Conservation (phyloP, 208 protist species). For the Leishmania tarentolae region DNA sequence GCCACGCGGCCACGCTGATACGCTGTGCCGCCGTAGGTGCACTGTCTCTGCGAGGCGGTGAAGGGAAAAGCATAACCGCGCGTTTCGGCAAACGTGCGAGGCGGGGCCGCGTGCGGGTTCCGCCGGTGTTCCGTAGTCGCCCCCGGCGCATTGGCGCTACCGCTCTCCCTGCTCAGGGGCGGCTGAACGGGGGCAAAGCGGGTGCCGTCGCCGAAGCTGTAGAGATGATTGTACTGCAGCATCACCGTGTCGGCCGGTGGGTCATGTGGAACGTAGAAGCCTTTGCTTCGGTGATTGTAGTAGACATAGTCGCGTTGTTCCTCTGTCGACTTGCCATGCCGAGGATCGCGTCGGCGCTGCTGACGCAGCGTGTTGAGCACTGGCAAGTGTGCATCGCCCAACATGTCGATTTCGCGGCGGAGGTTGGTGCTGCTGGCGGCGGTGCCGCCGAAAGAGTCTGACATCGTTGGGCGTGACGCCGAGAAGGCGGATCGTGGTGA, state of each 20-base stretch:
- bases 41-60: conserved; percentile 30
- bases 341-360: conserved; percentile 49
- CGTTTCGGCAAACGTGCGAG: conserved; percentile 29
- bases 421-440: conserved; percentile 32
- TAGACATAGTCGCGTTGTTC: conserved; percentile 64
- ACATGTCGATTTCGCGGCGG: conserved; percentile 63
- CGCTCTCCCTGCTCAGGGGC: neutral
- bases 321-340: conserved; percentile 36
- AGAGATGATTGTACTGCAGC: conserved; percentile 88
- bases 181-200: conserved; percentile 43
- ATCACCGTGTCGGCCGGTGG: conserved; percentile 42
- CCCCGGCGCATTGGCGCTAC: neutral
- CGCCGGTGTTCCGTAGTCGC: neutral
- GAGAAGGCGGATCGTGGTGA: conserved; percentile 3
- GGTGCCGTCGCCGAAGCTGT: conserved; percentile 79
- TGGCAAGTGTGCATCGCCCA: conserved; percentile 50
- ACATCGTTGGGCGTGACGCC: neutral
- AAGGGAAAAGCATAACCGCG: conserved; percentile 21
- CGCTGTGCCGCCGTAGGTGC: neutral
- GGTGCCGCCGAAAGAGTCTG: conserved; percentile 18
- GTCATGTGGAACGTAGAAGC: conserved; percentile 78
- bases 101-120: conserved; percentile 23
- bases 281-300: conserved; percentile 89
- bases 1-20: neutral
- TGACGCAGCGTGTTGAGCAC: conserved; percentile 43